Conservation (phyloP, 805 yeast species). For the Kregervanrija fluxuum region DNA sequence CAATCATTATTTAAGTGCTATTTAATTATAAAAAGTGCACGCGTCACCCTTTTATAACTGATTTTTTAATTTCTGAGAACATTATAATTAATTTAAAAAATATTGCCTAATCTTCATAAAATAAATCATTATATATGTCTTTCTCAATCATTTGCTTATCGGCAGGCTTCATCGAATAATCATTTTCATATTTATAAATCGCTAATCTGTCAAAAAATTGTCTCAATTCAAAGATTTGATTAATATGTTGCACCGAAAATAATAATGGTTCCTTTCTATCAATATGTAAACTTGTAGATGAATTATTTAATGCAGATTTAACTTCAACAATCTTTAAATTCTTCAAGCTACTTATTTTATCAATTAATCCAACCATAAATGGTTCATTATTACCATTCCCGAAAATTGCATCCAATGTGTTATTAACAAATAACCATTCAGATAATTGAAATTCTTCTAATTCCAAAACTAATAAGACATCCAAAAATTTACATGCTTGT, state of each 20-base stretch:
- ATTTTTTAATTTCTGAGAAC: background rate
- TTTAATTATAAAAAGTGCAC: too few relatives aligned
- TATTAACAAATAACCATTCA: slow-evolving; percentile 83
- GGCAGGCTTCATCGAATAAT: slow-evolving; percentile 41
- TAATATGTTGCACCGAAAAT: slow-evolving; percentile 32
- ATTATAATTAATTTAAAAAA: background rate
- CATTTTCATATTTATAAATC: slow-evolving; percentile 56
- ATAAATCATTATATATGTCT: slow-evolving; percentile 57
- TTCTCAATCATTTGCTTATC: slow-evolving; percentile 42
- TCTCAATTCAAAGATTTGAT: slow-evolving; percentile 40
- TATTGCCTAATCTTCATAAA: slow-evolving; percentile 12
- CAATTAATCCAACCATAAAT: slow-evolving; percentile 32
- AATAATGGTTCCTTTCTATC: slow-evolving; percentile 37
- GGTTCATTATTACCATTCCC: slow-evolving; percentile 12
- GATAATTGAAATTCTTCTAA: slow-evolving; percentile 69
- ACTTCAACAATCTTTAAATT: slow-evolving; percentile 13
- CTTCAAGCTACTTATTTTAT: slow-evolving; percentile 24
- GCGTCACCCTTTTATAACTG: too few relatives aligned
- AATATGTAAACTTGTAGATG: slow-evolving; percentile 5
- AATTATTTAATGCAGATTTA: slow-evolving; percentile 15
- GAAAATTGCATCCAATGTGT: slow-evolving; percentile 33
- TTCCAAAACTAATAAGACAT: slow-evolving; percentile 58
- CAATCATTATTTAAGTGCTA: too few relatives aligned
- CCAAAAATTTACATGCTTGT: slow-evolving; percentile 72
- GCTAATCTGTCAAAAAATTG: slow-evolving; percentile 63